A percentile compares a stretch with the other conserved stretches of the same genome.
Evolutionary conservation across 148 eudicot species (phyloP).

Genomic region (Cornus controversa): DNA sequence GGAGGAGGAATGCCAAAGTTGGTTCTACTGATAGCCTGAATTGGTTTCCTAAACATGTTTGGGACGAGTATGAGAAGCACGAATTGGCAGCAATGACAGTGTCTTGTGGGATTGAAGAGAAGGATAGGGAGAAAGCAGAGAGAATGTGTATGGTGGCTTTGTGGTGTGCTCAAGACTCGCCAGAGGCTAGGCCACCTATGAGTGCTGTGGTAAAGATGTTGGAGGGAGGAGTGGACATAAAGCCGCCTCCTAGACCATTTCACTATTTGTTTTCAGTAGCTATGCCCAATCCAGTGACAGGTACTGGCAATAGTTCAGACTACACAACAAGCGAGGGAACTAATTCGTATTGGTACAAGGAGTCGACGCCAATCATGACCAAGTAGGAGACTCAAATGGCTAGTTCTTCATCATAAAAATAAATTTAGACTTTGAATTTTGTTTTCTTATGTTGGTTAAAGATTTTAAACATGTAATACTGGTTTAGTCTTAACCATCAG

Average conservation of each 20-base stretch:
- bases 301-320: not conserved
- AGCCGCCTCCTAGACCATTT: slow-evolving; percentile 10
- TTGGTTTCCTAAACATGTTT: slow-evolving; percentile 7
- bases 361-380: not conserved
- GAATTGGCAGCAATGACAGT: not conserved
- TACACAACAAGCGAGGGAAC: not conserved
- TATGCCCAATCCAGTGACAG: not conserved
- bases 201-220: slow-evolving; percentile 6
- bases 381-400: slow-evolving; percentile 1
- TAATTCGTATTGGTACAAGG: slow-evolving; percentile 2
- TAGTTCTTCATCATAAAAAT: not conserved
- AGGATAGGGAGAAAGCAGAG: not conserved
- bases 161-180: slow-evolving; percentile 13
- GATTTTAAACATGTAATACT: too few species aligned
- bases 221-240: slow-evolving; percentile 10
- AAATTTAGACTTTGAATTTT: too few species aligned
- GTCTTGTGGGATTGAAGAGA: not conserved
- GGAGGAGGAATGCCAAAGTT: slow-evolving; percentile 8
- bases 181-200: not conserved
- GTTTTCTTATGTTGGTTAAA: too few species aligned
- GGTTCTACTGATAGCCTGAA: not conserved
- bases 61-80: slow-evolving; percentile 6
- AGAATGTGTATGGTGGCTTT: slow-evolving; percentile 10
- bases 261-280: not conserved
- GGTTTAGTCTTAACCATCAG: too few species aligned